Conservation (phyloP, 2,329 filamentous ascomycete genomes). For the Uncinocarpus reesii region DNA sequence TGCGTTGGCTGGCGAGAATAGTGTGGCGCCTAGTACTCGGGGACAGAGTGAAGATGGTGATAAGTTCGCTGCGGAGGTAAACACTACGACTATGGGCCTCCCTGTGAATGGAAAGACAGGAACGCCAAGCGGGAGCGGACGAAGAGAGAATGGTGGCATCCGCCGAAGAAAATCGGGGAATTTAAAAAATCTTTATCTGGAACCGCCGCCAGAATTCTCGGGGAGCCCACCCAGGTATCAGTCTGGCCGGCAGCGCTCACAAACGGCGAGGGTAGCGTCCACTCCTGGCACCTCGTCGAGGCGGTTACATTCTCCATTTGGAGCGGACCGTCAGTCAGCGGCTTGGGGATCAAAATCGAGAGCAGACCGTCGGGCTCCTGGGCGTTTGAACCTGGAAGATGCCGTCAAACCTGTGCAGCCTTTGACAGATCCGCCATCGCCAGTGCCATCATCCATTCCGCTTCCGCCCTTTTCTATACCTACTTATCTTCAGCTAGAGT, state of each 20-base stretch:
- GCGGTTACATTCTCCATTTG: conserved; percentile 24
- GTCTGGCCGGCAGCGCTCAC: conserved; percentile 25
- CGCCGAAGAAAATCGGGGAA: conserved; percentile 13
- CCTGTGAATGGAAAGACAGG: conserved; percentile 7
- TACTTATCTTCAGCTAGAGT: conserved; percentile 55
- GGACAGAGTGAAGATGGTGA: conserved; percentile 9
- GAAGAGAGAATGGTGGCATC: conserved; percentile 5
- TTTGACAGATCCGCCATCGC: conserved; percentile 28
- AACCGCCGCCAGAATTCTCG: conserved; percentile 21
- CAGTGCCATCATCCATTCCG: conserved; percentile 46
- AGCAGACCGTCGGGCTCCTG: conserved; percentile 24
- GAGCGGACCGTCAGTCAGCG: conserved; percentile 25
- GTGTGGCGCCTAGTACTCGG: neutral
- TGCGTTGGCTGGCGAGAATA: conserved; percentile 17
- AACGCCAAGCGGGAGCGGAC: neutral
- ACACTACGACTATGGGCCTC: conserved; percentile 8
- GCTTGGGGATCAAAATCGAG: conserved; percentile 29
- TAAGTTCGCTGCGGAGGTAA: neutral
- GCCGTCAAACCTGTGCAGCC: neutral
- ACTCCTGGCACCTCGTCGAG: conserved; percentile 28
- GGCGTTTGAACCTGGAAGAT: conserved; percentile 26
- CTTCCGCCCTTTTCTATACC: conserved; percentile 54
- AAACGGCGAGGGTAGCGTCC: conserved; percentile 29
- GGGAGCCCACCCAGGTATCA: conserved; percentile 15
- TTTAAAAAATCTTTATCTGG: conserved; percentile 22